Base-by-base conservation (phyloP, 352 stramenopile species). In the Globisporangium emineosum region DNA sequence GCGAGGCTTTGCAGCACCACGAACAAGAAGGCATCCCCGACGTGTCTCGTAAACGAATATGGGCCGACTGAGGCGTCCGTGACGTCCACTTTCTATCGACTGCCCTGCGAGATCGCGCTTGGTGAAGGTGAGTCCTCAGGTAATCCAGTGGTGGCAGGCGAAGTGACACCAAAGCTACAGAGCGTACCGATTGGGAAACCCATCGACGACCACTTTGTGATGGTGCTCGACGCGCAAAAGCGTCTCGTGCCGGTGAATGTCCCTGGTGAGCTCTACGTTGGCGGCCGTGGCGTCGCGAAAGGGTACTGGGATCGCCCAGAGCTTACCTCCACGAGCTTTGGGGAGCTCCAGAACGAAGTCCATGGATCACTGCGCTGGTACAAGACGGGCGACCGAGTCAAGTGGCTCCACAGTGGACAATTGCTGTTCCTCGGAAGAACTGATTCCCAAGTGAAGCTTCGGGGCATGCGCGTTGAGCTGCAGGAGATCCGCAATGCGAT, bases 401-500 rank as follows among this genome's bases (percentile, higher is more conserved):
- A 56, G 50, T 56, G 50, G 50, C 50, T 56, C 7, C 2, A 33
- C 13, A 40, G 25, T 30, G 50, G 50, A 0, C 13, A 56, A 27
- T n/a, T 56, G 50, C 17, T 56, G 10, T 56, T 56, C 15, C 15
- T 56, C 23, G 50, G 50, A 25, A 72, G 88, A 19, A 79, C 79
- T 1, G 88, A 96, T 62, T 69, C 78, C 3, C 88, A 94, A 60
- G 83, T 94, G 32, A 96, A 96, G 60, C 78, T 90, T 2, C 78
- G 85, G 21, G 88, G 86, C 13, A 91, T 91, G 69, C 83, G 88
- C 2, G 85, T 96, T 21, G 88, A 96, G 65, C 66, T 94, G 4
- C 80, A 90, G 10, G 86, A 94, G 70, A 79, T 94, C 17, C 80
- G 88, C 7, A 84, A 86, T 21, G 71, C 82, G 30, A 57, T 93